Conservation (phyloP, 768 basidiomycete genomes). For the Plicaturopsis crispa region DNA sequence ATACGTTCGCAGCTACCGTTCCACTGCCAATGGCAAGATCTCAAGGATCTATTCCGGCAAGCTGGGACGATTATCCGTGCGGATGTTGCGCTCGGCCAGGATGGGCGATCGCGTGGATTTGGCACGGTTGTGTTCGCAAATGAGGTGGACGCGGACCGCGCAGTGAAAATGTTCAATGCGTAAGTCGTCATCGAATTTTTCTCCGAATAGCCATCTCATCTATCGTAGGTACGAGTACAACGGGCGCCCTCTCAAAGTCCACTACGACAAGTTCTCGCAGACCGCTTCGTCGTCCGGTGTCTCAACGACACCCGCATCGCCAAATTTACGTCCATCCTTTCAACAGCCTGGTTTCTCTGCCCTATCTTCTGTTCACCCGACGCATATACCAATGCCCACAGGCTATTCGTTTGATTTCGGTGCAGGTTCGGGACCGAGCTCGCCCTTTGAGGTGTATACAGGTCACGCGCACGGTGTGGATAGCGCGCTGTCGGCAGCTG, state of each 20-base stretch:
- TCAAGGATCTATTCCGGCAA: conserved; percentile 91
- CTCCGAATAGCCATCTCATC: conserved; percentile 1
- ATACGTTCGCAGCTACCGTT: conserved; percentile 61
- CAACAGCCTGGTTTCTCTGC: conserved; percentile 3
- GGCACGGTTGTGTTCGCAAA: conserved; percentile 86
- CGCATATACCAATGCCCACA: conserved; percentile 25
- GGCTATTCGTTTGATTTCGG: conserved; percentile 31
- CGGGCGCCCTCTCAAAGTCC: conserved; percentile 82
- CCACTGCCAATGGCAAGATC: conserved; percentile 96
- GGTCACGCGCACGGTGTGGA: no score
- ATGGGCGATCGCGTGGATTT: conserved; percentile 87
- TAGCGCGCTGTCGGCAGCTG: no score
- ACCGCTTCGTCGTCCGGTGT: conserved; percentile 17
- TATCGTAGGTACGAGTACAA: conserved; percentile 73
- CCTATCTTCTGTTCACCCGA: conserved; percentile 9
- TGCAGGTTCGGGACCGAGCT: conserved; percentile 28
- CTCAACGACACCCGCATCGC: conserved; percentile 15
- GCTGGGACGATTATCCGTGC: conserved; percentile 88
- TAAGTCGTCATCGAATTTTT: conserved; percentile 28
- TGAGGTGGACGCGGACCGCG: conserved; percentile 77
- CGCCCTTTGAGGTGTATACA: conserved; percentile 13
- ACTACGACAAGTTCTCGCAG: conserved; percentile 77
- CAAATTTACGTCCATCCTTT: conserved; percentile 5
- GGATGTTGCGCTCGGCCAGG: conserved; percentile 81
- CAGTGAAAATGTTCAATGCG: conserved; percentile 88